Evolutionary conservation across 2,329 filamentous ascomycete species (phyloP), one percentile per base, ranked within the genome.

Genomic region (Penicillium paneum): DNA sequence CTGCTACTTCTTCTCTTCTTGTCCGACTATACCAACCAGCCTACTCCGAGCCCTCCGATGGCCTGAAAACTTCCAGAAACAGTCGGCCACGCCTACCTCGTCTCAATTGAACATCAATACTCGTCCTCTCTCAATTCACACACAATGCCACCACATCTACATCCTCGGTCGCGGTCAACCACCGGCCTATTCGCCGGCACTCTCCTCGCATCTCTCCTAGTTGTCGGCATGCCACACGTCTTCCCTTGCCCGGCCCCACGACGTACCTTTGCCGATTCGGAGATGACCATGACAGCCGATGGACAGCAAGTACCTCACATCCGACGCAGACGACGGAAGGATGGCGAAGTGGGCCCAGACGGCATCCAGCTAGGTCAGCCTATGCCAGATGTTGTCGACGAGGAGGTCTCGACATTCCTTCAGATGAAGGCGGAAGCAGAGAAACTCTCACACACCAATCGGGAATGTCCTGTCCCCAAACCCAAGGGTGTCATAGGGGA

Each of bases 121-220:
- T 35, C 38, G 21, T 44, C 38, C 24, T 19, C 49, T 40, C n/a
- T 46, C 39, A 44, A 24, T 56, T 58, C 61, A 31, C 50, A 45
- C 65, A 76, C 69, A 71, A 94, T 94, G 89, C 86, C 90, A 67
- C 89, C 85, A 38, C 79, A 93, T 76, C 86, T 99, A 39, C 94
- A 99, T 74, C 94, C 94, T 32, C 87, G 92, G 74, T 97, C 93
- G 64, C 87, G 90, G 67, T 90, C 91, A 78, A 99, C 94, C 65
- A 92, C 89, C 53, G 94, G 91, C 42, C 87, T 99, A 57, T 99
- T 99, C 78, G 91, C 91, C 47, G 90, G 89, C n/a, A 97, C 93
- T 1, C 83, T 97, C 51, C 81, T 90, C 59, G 86, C 91, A 31
- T 94, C 89, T 64, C 96, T 99, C 74, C 83, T 96, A 60, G 92